Conservation (phyloP, 768 basidiomycete genomes). For the Inosperma sp. region DNA sequence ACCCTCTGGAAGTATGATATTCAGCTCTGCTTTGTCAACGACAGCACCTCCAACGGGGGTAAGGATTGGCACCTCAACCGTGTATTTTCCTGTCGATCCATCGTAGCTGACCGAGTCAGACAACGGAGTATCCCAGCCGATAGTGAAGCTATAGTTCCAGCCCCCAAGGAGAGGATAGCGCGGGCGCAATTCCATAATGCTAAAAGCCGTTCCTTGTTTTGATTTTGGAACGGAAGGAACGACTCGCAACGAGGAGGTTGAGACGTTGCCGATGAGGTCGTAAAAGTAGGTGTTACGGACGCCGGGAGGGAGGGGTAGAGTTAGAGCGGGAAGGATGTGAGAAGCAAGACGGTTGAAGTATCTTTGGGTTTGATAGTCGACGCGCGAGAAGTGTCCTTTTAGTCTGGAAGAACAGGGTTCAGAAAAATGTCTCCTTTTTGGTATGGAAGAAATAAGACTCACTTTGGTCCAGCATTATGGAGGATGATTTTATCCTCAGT, state of each 20-base stretch:
- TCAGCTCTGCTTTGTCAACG: constrained; percentile 74
- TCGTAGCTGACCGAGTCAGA: constrained; percentile 68
- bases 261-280: constrained; percentile 93
- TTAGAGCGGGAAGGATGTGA: constrained; percentile 68
- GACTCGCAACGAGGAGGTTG: constrained; percentile 80
- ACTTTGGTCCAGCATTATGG: constrained; percentile 90
- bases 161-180: constrained; percentile 93
- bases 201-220: constrained; percentile 48
- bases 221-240: constrained; percentile 60
- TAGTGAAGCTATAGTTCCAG: constrained; percentile 95
- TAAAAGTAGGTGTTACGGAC: constrained; percentile 83
- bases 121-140: constrained; percentile 90
- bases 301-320: constrained; percentile 78
- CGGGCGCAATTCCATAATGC: constrained; percentile 77
- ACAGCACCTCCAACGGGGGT: constrained; percentile 76
- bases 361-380: constrained; percentile 75
- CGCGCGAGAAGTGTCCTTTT: constrained; percentile 92
- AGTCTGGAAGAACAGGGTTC: constrained; percentile 47
- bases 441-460: constrained; percentile 30
- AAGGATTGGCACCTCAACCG: constrained; percentile 81
- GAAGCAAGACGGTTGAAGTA: constrained; percentile 64
- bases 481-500: constrained; percentile 84
- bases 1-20: constrained; percentile 88
- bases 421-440: background rate
- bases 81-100: constrained; percentile 55